phyloP scores from a whole-genome alignment of 306 rosid species.

The Aeschynomene evenia region DNA sequence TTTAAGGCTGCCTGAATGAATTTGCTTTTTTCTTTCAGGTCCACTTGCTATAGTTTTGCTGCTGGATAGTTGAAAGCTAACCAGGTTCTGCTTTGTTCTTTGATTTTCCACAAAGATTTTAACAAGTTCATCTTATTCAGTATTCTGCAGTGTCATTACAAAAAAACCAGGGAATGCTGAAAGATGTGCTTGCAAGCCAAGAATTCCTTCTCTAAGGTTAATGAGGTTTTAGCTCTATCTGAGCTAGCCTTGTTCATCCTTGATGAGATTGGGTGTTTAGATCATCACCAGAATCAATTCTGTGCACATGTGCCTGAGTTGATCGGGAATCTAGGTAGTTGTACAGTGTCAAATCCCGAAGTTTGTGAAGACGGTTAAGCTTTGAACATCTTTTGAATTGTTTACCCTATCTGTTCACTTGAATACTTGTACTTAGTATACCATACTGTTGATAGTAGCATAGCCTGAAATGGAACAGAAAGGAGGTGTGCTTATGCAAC shows the following conservation, averaged over 20 bases:
- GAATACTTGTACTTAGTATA: conserved; percentile 18
- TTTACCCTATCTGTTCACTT: conserved; percentile 23
- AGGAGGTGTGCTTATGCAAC: conserved; percentile 76
- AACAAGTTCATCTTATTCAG: conserved; percentile 5
- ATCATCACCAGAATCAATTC: conserved; percentile 27
- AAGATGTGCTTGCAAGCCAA: conserved; percentile 77
- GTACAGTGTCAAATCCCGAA: conserved; percentile 43
- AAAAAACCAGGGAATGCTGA: conserved; percentile 84
- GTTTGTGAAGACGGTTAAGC: conserved; percentile 75
- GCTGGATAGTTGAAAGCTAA: conserved; percentile 28
- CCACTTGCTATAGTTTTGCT: not conserved
- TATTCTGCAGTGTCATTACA: conserved; percentile 41
- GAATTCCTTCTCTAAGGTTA: conserved; percentile 43
- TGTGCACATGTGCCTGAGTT: conserved; percentile 38
- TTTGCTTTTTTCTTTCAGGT: conserved; percentile 40
- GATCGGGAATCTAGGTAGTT: conserved; percentile 36
- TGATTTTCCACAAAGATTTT: not conserved
- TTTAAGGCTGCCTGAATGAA: conserved; percentile 15
- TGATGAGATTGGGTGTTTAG: conserved; percentile 52
- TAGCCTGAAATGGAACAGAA: conserved; percentile 58
- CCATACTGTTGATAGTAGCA: conserved; percentile 30
- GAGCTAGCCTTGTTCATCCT: conserved; percentile 45
- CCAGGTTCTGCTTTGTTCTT: conserved; percentile 24
- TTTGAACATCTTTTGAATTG: conserved; percentile 32
- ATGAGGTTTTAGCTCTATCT: conserved; percentile 41